Evolutionary conservation across 495 filamentous ascomycete species (phyloP).

Genomic region (Oidiodendron maius): DNA sequence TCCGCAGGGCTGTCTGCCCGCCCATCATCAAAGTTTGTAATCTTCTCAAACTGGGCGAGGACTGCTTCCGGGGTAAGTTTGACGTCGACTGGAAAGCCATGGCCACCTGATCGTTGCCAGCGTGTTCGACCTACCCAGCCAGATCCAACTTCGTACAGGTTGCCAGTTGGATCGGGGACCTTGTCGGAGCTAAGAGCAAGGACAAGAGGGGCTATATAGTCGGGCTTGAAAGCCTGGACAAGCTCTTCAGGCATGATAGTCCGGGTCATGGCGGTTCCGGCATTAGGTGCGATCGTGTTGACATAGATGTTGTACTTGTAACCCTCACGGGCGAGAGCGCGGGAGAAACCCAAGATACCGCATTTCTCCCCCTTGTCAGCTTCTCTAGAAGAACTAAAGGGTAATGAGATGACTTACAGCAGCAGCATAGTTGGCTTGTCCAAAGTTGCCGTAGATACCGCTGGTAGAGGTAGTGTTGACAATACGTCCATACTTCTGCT

Average conservation of each 20-base stretch:
- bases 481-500: constrained; percentile 97
- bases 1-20: constrained; percentile 86
- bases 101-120: constrained; percentile 90
- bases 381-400: background rate
- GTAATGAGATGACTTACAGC: constrained; percentile 51
- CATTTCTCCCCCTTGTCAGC: constrained; percentile 57
- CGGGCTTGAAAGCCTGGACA: constrained; percentile 98
- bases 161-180: constrained; percentile 78
- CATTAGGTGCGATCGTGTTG: constrained; percentile 97
- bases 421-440: constrained; percentile 95
- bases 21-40: constrained; percentile 83
- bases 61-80: constrained; percentile 85
- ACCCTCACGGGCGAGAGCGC: constrained; percentile 88
- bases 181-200: constrained; percentile 85
- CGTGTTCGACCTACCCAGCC: constrained; percentile 89
- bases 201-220: constrained; percentile 93
- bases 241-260: constrained; percentile 96
- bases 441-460: constrained; percentile 99
- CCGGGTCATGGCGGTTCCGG: constrained; percentile 91
- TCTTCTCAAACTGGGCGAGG: constrained; percentile 66
- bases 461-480: constrained; percentile 95
- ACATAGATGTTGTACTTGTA: constrained; percentile 97
- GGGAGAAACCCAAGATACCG: constrained; percentile 91
- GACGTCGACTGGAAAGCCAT: constrained; percentile 88
- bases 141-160: constrained; percentile 92